Conservation (phyloP, 306 rosid species). For the Styphnolobium japonicum region DNA sequence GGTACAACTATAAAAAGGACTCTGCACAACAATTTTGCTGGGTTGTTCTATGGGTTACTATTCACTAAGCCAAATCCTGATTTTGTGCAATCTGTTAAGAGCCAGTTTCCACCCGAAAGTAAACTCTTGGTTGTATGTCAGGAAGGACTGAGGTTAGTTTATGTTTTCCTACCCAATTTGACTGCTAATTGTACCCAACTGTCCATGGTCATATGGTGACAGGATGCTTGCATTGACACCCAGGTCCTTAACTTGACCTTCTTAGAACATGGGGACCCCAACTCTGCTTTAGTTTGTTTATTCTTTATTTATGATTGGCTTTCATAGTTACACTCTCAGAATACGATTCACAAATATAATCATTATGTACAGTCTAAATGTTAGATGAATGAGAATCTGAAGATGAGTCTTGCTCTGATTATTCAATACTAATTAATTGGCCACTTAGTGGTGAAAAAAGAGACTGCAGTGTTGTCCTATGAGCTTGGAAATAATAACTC, state of each 20-base stretch:
- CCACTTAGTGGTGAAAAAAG: background rate
- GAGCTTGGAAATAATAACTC: background rate
- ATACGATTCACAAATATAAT: background rate
- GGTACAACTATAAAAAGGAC: conserved; percentile 83
- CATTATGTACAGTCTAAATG: background rate
- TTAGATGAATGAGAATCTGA: background rate
- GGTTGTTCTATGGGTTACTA: conserved; percentile 80
- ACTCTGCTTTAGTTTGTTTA: background rate
- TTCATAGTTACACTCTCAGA: background rate
- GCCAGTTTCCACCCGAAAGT: conserved; percentile 58
- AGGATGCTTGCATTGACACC: background rate
- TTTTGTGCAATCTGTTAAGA: conserved; percentile 70
- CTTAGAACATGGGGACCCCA: background rate
- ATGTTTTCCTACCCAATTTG: conserved; percentile 1
- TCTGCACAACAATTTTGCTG: conserved; percentile 91
- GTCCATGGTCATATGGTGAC: background rate
- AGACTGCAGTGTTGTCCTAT: background rate
- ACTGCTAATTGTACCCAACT: background rate
- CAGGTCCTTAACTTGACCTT: background rate
- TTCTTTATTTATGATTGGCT: background rate
- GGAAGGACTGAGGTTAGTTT: conserved; percentile 86
- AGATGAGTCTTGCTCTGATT: conserved; percentile 8
- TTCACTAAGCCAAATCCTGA: conserved; percentile 85
- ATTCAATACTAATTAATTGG: background rate
- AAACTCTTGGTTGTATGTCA: conserved; percentile 87